Base-by-base conservation (phyloP, 306 rosid genomes). In the Cyclanthera cordifolia region DNA sequence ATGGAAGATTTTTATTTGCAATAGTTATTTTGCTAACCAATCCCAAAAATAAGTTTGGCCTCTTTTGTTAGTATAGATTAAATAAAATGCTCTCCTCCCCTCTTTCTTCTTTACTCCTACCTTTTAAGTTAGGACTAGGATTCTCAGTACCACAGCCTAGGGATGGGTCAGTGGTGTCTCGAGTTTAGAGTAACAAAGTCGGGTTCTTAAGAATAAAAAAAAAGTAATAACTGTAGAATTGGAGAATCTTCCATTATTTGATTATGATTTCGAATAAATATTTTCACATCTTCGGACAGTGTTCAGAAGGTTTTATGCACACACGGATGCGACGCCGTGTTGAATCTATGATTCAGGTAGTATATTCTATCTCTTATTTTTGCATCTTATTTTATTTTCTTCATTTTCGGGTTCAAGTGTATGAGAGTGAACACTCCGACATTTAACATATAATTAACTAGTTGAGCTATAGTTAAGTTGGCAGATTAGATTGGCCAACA, bases 261-360 rank as follows among this genome's bases (percentile, higher is more conserved):
- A 76, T 70, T 55, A 24, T 46, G 21, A 76, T 70, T 55, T 30
- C 21, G 50, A 70, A 53, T 32, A 63, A 61, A 1, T 69, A 72
- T 15, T 8, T 73, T 49, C 73, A 37, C 28, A 67, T 78, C 71
- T 61, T 51, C 48, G 55, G 71, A 76, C 88, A 92, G 98, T 92
- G 98, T 72, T 92, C 96, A 0, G 98, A 89, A 82, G 96, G 98
- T 61, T 92, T 92, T 79, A 92, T 92, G 96, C 98, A 92, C 85
- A 84, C 98, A 37, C 77, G 98, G 80, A 92, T 92, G 98, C 84
- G 98, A 17, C 95, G 96, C 58, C 96, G 98, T 19, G 96, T 92
- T 81, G 98, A 92, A 75, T 84, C 95, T 65, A 77, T 92, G 82
- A 92, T 92, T 84, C 87, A 85, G 95, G 98, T 89, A 73, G 55